A percentile compares a stretch with the other conserved stretches of the same genome.
Conservation (phyloP, 1,284 basidiomycete species). For the Taiwanofungus camphoratus region DNA sequence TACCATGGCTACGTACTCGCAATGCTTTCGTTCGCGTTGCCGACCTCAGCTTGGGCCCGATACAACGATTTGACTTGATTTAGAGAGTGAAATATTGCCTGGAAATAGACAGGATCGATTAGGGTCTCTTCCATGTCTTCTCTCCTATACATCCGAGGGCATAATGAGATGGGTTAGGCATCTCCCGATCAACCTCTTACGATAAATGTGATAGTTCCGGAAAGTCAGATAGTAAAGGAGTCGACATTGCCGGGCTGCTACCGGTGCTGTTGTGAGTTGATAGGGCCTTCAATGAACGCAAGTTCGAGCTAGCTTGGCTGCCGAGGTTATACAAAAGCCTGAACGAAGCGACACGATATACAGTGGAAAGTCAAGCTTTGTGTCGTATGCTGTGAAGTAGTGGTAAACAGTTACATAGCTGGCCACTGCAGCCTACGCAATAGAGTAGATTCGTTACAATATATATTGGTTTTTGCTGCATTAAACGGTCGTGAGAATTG, state of each 20-base stretch:
- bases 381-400: no score
- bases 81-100: conserved; percentile 80
- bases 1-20: conserved; percentile 53
- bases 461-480: no score
- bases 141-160: conserved; percentile 40
- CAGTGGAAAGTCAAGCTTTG: no score
- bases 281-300: no score
- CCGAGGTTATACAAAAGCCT: no score
- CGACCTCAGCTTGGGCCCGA: conserved; percentile 69
- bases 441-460: no score
- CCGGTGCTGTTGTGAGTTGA: no score
- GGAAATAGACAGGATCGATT: conserved; percentile 76
- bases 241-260: conserved; percentile 28
- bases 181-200: conserved; percentile 34
- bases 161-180: conserved; percentile 1
- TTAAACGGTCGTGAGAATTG: no score
- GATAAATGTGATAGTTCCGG: conserved; percentile 66
- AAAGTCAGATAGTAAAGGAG: conserved; percentile 56
- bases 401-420: no score
- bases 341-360: no score
- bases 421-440: no score
- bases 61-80: conserved; percentile 69
- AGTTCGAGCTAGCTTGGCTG: no score
- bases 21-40: conserved; percentile 77
- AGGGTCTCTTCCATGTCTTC: conserved; percentile 87